These are phyloP conservation scores for Pythium aphanidermatum DNA, from an alignment of 352 stramenopile species.

Conservation along the genomic window DNA sequence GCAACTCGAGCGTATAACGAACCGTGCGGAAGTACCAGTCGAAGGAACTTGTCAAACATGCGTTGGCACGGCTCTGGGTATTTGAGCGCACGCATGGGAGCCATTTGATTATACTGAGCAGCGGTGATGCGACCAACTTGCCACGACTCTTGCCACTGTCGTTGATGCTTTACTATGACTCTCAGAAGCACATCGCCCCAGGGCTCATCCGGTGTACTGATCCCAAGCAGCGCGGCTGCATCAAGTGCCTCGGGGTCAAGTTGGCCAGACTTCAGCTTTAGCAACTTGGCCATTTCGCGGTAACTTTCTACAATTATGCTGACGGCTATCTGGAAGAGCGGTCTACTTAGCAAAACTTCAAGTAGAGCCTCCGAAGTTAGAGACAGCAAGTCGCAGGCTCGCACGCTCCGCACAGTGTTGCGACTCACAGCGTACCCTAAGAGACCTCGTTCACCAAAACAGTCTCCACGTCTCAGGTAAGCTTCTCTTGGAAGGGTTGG, in stretches of 20 bases:
- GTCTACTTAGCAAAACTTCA: slow-evolving; percentile 30
- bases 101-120: slow-evolving; percentile 4
- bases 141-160: slow-evolving; percentile 27
- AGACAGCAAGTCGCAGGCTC: slow-evolving; percentile 20
- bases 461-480: slow-evolving; percentile 36
- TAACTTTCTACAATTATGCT: slow-evolving; percentile 43
- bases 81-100: slow-evolving; percentile 11
- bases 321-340: slow-evolving; percentile 29
- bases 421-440: slow-evolving; percentile 43
- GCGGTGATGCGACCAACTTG: slow-evolving; percentile 16
- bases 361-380: slow-evolving; percentile 41
- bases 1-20: slow-evolving; percentile 13
- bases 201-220: slow-evolving; percentile 21
- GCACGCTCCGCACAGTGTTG: slow-evolving; percentile 23
- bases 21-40: slow-evolving; percentile 39
- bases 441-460: slow-evolving; percentile 53
- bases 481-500: slow-evolving; percentile 1
- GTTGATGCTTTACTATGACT: slow-evolving; percentile 24
- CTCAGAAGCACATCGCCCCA: slow-evolving; percentile 38
- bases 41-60: slow-evolving; percentile 48
- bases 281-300: slow-evolving; percentile 29
- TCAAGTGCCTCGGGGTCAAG: slow-evolving; percentile 9
- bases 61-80: slow-evolving; percentile 29
- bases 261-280: slow-evolving; percentile 6
- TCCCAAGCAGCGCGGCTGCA: slow-evolving; percentile 8